Base-by-base conservation (phyloP, 768 basidiomycete species). In the Asterophora parasitica region DNA sequence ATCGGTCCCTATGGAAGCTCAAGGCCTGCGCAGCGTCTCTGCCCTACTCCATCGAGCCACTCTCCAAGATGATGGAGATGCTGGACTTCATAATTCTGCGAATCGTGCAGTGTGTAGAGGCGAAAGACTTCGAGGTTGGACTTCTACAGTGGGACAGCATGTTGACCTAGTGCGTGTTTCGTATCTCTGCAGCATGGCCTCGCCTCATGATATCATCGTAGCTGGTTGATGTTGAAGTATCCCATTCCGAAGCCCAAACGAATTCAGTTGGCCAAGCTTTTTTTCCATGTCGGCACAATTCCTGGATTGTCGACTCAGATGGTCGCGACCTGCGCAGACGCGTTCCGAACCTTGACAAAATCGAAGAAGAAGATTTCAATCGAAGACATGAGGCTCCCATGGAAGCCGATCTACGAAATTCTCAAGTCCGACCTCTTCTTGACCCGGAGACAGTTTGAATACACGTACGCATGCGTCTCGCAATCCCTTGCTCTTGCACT, bases 201-300 rank as follows among this genome's bases (percentile, higher is more conserved):
- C 44, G 41, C 36, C 49, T 45, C 42, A 46, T 51, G 39, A 34
- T 28, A 28, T 39, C 49, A 17, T 39, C 48, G 16, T 57, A 90
- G 88, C 60, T 92, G 90, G 89, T 65, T 69, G 37, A 83, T 83
- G 71, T 76, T 93, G 62, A 88, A 90, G 60, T 92, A 92, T 60
- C 91, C 88, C 30, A 83, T 94, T 58, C 88, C 88, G 46, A 84
- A 85, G 61, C 81, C 82, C 51, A 84, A 81, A 57, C 76, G 91
- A 46, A 79, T 92, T 44, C 72, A 69, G 34, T 70, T 94, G 26
- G 82, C 84, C 39, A 85, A 81, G 64, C 66, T 94, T 4, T 93
- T 88, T 67, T 94, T 83, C 61, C 77, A 88, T 63, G 60, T 92
- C 31, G 77, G 79, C 62, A 77, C 81, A 37, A 79, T 74, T n/a